These are phyloP conservation scores for Fusarium tricinctum DNA, from an alignment of 2,329 filamentous ascomycete genomes.

Conservation along the genomic window DNA sequence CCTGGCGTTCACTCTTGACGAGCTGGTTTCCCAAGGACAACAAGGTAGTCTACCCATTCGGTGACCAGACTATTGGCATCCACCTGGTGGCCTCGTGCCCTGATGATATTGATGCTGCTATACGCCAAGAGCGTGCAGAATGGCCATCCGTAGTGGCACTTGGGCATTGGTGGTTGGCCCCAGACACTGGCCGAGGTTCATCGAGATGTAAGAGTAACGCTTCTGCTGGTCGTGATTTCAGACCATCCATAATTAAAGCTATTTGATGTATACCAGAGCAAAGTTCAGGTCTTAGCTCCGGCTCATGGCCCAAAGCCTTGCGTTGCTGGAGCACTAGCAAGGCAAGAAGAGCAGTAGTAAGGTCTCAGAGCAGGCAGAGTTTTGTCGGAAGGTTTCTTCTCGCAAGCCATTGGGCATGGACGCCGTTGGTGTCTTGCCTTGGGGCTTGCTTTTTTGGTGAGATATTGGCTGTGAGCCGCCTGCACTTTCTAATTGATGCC, in stretches of 20 bases:
- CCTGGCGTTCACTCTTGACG: slow-evolving; percentile 5
- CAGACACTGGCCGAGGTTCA: slow-evolving; percentile 15
- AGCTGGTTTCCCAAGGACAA: slow-evolving; percentile 9
- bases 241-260: slow-evolving; percentile 31
- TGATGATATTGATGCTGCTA: slow-evolving; percentile 13
- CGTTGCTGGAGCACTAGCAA: slow-evolving; percentile 19
- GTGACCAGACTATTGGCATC: slow-evolving; percentile 2
- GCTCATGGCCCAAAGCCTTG: slow-evolving; percentile 7
- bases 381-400: slow-evolving; percentile 12
- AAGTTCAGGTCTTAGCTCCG: neutral
- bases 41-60: slow-evolving; percentile 10
- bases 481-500: slow-evolving; percentile 9
- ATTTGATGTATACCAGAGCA: neutral
- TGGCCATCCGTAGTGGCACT: slow-evolving; percentile 3
- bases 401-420: slow-evolving; percentile 5
- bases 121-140: slow-evolving; percentile 17
- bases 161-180: slow-evolving; percentile 4
- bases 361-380: slow-evolving; percentile 10
- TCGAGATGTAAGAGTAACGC: slow-evolving; percentile 25
- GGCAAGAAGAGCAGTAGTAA: slow-evolving; percentile 5
- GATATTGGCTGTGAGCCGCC: slow-evolving; percentile 10
- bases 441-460: slow-evolving; percentile 8
- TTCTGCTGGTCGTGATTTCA: slow-evolving; percentile 28
- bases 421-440: slow-evolving; percentile 18
- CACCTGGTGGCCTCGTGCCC: slow-evolving; percentile 1